Evolutionary conservation across 225 moss, liverwort and hornwort species (phyloP), one percentile per base, ranked within the genome.

Genomic region (Pleurozium schreberi): DNA sequence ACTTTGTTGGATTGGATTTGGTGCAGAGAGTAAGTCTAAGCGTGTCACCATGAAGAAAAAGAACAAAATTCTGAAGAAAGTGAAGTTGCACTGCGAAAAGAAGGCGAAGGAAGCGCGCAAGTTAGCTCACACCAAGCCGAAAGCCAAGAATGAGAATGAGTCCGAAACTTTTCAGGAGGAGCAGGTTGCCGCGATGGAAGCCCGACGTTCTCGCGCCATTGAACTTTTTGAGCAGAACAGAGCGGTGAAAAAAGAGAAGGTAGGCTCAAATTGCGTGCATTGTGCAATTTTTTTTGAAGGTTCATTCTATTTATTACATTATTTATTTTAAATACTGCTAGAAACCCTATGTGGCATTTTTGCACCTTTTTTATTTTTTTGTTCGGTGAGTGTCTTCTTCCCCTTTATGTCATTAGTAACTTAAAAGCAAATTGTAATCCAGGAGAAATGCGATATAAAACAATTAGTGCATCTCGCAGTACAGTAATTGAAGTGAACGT

Each of bases 41-140:
- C 98, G 97, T 47, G 96, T 92, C 43, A 91, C 98, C 2, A 93
- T 98, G 93, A 91, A 96, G 91, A 96, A 96, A 87, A 98, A 98
- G 91, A 96, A 95, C 79, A 98, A 98, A 88, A 94, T 98, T 89
- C 52, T 98, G 94, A 98, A 96, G 90, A 98, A 98, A 91, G 96
- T 97, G 83, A 97, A 98, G 93, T 93, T 97, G 89, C 98, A 98
- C 86, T 97, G 97, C 84, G 96, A 96, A 93, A 98, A 97, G 95
- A 98, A 98, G 91, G 96, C 96, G 9, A 98, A 98, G 91, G 98
- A 98, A 83, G 98, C 98, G 38, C 95, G 97, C 90, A 97, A 96
- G 90, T 66, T 92, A 43, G 93, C 92, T 9, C 93, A 89, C 85
- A 52, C 87, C 36, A 97, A 94, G 91, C 80, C 94, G 52, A 97